A percentile compares a stretch with the other conserved stretches of the same genome.
Evolutionary conservation across 2,329 filamentous ascomycete genomes (phyloP).

Genomic region (Trichoderma pleuroti): DNA sequence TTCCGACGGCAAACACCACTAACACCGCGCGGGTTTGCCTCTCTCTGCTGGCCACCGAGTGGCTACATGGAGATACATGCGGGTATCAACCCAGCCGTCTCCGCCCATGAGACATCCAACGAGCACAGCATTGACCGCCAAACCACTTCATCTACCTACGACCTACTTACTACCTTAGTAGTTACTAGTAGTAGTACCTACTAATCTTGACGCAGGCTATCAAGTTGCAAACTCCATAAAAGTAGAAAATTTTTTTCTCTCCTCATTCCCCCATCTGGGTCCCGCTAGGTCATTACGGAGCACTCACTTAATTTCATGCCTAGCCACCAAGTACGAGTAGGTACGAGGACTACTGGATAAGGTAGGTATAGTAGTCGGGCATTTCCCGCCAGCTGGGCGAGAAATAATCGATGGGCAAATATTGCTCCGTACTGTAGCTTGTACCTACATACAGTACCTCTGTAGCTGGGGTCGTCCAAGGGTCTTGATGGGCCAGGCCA

Average conservation of each 20-base stretch:
- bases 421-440: background rate
- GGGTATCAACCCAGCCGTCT: background rate
- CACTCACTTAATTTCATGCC: background rate
- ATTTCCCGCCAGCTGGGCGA: background rate
- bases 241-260: background rate
- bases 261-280: background rate
- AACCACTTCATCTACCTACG: background rate
- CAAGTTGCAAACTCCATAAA: background rate
- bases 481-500: background rate
- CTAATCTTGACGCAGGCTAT: background rate
- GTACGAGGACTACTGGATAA: too few species aligned
- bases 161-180: too few species aligned
- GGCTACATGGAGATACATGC: background rate
- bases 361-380: background rate
- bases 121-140: conserved; percentile 3
- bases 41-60: background rate
- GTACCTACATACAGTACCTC: background rate
- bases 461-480: background rate
- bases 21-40: background rate
- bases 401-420: background rate
- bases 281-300: background rate
- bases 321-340: background rate
- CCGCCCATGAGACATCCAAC: background rate
- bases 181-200: background rate
- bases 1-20: background rate